These are phyloP conservation scores for Catharanthus roseus DNA, from an alignment of 257 asterid genomes.

Conservation along the genomic window DNA sequence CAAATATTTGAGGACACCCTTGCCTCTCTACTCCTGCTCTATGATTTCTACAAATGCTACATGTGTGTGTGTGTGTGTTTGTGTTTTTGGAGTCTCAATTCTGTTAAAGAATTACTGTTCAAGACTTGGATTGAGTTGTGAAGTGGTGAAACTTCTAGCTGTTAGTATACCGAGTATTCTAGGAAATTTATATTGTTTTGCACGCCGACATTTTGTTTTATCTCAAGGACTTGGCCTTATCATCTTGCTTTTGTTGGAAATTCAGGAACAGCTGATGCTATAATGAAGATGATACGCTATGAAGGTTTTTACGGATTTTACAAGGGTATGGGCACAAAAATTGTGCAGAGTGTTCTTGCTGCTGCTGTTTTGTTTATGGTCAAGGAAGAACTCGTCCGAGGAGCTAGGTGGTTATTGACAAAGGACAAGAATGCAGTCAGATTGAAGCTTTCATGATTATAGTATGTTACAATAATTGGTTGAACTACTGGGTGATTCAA, in stretches of 20 bases:
- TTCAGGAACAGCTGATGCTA: conserved; percentile 86
- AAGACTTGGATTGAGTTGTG: neutral
- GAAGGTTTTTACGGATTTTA: conserved; percentile 81
- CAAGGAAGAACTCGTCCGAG: conserved; percentile 88
- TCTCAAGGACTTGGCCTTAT: neutral
- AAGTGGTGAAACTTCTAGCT: neutral
- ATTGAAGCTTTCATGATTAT: conserved; percentile 26
- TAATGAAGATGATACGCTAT: conserved; percentile 70
- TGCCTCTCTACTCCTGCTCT: neutral
- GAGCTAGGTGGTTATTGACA: conserved; percentile 74
- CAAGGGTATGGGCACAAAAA: conserved; percentile 93
- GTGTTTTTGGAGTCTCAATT: neutral
- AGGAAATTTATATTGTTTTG: neutral
- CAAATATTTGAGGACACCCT: neutral
- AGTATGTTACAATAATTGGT: neutral
- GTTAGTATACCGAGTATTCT: neutral
- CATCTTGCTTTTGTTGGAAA: neutral
- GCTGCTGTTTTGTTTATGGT: conserved; percentile 97
- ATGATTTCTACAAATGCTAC: neutral
- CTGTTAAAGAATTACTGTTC: neutral
- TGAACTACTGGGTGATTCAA: too few relatives aligned
- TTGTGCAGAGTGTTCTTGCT: conserved; percentile 91
- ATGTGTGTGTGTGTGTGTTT: neutral
- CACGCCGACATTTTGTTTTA: neutral
- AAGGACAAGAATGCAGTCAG: conserved; percentile 23